phyloP scores from a whole-genome alignment of 2,329 filamentous ascomycete species.

The Colletotrichum spinosum region DNA sequence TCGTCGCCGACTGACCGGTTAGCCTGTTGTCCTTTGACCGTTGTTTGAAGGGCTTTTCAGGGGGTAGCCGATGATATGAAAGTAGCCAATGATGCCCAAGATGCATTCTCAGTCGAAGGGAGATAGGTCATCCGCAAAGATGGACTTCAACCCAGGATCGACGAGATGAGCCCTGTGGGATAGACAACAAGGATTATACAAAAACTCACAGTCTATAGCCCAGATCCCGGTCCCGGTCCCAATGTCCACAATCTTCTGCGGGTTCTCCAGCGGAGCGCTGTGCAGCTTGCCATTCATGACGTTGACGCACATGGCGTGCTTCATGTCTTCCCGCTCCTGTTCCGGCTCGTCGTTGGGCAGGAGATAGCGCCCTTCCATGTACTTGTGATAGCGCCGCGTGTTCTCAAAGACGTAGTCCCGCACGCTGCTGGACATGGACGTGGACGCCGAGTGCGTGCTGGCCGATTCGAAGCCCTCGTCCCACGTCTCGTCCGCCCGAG shows the following conservation, averaged over 20 bases:
- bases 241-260: slow-evolving; percentile 56
- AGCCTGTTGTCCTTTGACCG: background rate
- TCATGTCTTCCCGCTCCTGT: slow-evolving; percentile 35
- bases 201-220: slow-evolving; percentile 52
- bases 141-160: too few species aligned
- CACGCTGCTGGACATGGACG: slow-evolving; percentile 29
- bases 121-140: too few species aligned
- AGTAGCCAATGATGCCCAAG: too few species aligned
- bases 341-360: slow-evolving; percentile 52
- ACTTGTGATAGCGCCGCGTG: slow-evolving; percentile 52
- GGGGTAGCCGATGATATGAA: too few species aligned
- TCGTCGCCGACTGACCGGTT: slow-evolving; percentile 47
- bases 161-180: too few species aligned
- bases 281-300: slow-evolving; percentile 50
- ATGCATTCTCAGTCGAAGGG: too few species aligned
- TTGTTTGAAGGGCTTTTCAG: too few species aligned
- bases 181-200: too few species aligned
- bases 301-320: slow-evolving; percentile 43
- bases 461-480: slow-evolving; percentile 26
- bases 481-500: slow-evolving; percentile 5
- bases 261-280: slow-evolving; percentile 48
- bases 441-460: slow-evolving; percentile 26
- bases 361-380: slow-evolving; percentile 53
- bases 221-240: slow-evolving; percentile 58
- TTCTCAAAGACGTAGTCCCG: slow-evolving; percentile 49